Conservation (phyloP, 2,329 filamentous ascomycete genomes). For the Teratosphaeriaceae sp. region DNA sequence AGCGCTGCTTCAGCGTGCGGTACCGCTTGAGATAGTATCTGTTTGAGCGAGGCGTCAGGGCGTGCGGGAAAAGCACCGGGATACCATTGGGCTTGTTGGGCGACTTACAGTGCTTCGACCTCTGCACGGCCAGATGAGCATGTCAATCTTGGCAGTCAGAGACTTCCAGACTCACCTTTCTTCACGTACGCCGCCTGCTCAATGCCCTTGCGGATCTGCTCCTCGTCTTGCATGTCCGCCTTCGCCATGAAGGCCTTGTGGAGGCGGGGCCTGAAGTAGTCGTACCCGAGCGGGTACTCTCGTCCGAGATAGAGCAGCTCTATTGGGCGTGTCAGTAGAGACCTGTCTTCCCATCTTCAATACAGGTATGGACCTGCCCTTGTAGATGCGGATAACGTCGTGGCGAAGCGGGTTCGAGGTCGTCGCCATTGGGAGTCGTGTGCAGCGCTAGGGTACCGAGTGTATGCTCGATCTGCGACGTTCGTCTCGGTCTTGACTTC, state of each 20-base stretch:
- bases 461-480: too few relatives aligned
- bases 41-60: too few relatives aligned
- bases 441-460: too few relatives aligned
- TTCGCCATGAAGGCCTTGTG: conserved; percentile 82
- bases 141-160: too few relatives aligned
- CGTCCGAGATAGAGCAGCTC: conserved; percentile 79
- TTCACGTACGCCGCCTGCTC: conserved; percentile 78
- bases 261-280: conserved; percentile 72
- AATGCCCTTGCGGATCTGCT: conserved; percentile 69
- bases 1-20: conserved; percentile 74
- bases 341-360: too few relatives aligned
- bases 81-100: conserved; percentile 9
- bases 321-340: conserved; percentile 36
- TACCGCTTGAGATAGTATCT: conserved; percentile 93
- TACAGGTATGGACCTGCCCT: conserved; percentile 50
- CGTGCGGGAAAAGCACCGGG: conserved; percentile 2
- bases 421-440: too few relatives aligned
- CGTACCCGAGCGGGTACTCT: conserved; percentile 79
- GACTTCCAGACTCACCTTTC: conserved; percentile 57
- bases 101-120: conserved; percentile 74
- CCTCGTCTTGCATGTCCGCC: conserved; percentile 61
- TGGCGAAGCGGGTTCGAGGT: conserved; percentile 51
- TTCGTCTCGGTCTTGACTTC: too few relatives aligned
- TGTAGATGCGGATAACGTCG: conserved; percentile 82
- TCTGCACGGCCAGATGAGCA: conserved; percentile 46